Evolutionary conservation across 2,329 filamentous ascomycete genomes (phyloP).

Genomic region (Colletotrichum noveboracense): DNA sequence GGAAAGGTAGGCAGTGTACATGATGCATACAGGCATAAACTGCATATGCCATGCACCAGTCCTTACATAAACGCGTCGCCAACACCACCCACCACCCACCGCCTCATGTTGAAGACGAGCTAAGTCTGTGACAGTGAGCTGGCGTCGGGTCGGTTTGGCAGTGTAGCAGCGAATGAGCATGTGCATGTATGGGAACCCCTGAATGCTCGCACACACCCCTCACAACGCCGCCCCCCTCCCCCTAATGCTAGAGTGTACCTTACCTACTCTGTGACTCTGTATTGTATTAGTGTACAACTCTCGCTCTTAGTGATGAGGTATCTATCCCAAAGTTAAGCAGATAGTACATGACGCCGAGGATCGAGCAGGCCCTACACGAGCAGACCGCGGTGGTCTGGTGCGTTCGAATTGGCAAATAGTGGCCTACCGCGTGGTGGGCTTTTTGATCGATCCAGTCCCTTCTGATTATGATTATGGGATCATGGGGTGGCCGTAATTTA

Average conservation of each 20-base stretch:
- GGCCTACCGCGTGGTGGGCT: conserved; percentile 9
- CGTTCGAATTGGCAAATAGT: not conserved
- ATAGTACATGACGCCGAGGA: not conserved
- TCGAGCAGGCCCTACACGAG: not conserved
- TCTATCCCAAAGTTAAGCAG: not conserved
- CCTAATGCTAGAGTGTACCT: not conserved
- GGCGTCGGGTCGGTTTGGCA: conserved; percentile 6
- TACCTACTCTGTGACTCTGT: not conserved
- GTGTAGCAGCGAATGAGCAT: conserved; percentile 1
- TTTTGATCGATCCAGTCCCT: conserved; percentile 10
- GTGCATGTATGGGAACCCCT: conserved; percentile 20
- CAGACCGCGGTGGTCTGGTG: not conserved
- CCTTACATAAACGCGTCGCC: not conserved
- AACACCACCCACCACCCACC: not conserved
- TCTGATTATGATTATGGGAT: conserved; percentile 16
- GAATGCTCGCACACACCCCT: conserved; percentile 4
- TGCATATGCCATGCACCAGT: not conserved
- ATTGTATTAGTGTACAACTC: not conserved
- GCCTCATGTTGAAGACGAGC: not conserved
- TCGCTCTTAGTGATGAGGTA: not conserved
- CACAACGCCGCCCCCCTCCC: not conserved
- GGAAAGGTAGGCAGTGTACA: not conserved
- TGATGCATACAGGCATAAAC: not conserved
- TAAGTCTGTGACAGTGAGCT: not conserved
- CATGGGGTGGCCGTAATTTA: conserved; percentile 22